phyloP scores from a whole-genome alignment of 805 yeast genomes.

The Jamesozyma hellenica region DNA sequence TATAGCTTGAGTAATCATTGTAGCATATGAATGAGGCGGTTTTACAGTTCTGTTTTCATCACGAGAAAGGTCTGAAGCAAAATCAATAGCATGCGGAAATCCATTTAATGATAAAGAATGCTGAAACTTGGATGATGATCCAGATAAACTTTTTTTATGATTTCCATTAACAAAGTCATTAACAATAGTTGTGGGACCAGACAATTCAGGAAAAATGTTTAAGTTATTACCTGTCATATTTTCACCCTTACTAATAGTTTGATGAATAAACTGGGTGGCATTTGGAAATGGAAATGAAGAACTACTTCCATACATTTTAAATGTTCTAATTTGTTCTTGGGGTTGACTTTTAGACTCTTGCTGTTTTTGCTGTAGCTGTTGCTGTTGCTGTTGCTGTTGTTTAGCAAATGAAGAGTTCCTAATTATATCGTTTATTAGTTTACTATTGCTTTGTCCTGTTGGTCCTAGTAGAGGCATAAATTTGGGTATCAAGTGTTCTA shows the following conservation, averaged over 20 bases:
- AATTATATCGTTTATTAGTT: conserved; percentile 17
- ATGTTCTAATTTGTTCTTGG: conserved; percentile 20
- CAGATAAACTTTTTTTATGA: conserved; percentile 3
- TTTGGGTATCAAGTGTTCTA: conserved; percentile 29
- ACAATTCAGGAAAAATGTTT: neutral
- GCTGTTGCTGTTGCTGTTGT: conserved; percentile 8
- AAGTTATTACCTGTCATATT: neutral
- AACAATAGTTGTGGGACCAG: conserved; percentile 6
- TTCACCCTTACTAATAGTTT: conserved; percentile 1
- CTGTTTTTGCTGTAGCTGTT: conserved; percentile 3
- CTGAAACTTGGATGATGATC: conserved; percentile 6
- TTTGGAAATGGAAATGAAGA: conserved; percentile 35
- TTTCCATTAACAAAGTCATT: conserved; percentile 3
- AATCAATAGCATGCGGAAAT: conserved; percentile 24
- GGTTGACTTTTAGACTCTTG: conserved; percentile 2
- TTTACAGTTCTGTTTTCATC: conserved; percentile 85
- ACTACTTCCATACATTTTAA: conserved; percentile 25
- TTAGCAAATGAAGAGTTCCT: conserved; percentile 14
- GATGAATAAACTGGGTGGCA: conserved; percentile 35
- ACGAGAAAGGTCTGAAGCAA: conserved; percentile 52
- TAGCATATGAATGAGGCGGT: conserved; percentile 95
- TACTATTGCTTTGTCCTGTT: conserved; percentile 14
- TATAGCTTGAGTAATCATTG: conserved; percentile 97
- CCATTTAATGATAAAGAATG: conserved; percentile 7
- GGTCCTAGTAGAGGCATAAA: conserved; percentile 17